These are phyloP conservation scores for Vigna reflexopilosa DNA, from an alignment of 306 rosid genomes.

Conservation along the genomic window DNA sequence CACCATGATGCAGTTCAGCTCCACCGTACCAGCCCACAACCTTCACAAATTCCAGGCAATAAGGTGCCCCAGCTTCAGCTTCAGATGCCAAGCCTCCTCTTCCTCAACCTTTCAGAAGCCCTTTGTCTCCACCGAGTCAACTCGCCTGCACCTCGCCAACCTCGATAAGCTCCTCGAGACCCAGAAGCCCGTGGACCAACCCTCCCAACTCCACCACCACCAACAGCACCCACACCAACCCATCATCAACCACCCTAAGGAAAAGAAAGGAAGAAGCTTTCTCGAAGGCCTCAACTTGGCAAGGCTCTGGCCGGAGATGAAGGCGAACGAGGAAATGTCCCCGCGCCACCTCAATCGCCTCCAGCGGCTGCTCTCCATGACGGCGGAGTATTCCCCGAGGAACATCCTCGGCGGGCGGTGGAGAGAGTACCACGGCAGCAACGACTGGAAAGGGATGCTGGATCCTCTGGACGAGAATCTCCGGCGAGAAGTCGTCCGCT, in stretches of 20 bases:
- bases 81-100: slow-evolving; percentile 57
- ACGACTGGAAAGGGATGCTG: slow-evolving; percentile 81
- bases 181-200: slow-evolving; percentile 24
- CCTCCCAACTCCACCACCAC: slow-evolving; percentile 8
- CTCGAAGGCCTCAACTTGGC: slow-evolving; percentile 65
- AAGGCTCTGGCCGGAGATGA: slow-evolving; percentile 67
- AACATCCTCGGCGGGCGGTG: slow-evolving; percentile 67
- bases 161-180: slow-evolving; percentile 75
- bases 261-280: slow-evolving; percentile 54
- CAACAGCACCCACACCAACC: background rate
- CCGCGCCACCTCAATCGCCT: slow-evolving; percentile 73
- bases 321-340: slow-evolving; percentile 82
- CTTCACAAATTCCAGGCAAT: slow-evolving; percentile 53
- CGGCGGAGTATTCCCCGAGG: slow-evolving; percentile 78
- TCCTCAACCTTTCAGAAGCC: slow-evolving; percentile 34
- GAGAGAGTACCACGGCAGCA: slow-evolving; percentile 82
- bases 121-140: slow-evolving; percentile 31
- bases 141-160: slow-evolving; percentile 70
- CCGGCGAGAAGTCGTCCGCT: slow-evolving; percentile 85
- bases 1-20: slow-evolving; percentile 63
- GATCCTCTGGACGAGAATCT: slow-evolving; percentile 95
- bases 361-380: slow-evolving; percentile 68
- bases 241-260: slow-evolving; percentile 16
- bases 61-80: slow-evolving; percentile 62
- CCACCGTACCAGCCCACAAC: slow-evolving; percentile 57